Percentiles rank a stretch among this genome's conserved stretches.
Evolutionary conservation across 1,284 basidiomycete genomes (phyloP).

Genomic region (Ganoderma multipileum): DNA sequence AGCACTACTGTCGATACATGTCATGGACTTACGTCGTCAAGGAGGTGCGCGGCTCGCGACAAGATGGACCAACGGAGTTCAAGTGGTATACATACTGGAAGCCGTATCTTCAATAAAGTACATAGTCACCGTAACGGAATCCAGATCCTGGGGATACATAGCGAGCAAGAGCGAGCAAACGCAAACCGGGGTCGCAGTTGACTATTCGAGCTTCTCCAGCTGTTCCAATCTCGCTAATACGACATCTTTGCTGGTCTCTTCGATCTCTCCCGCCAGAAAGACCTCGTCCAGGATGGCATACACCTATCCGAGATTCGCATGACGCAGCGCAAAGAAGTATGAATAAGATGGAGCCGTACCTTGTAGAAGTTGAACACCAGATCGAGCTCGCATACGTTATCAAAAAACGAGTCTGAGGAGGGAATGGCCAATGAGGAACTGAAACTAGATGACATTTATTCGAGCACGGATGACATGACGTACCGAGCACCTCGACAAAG

Average conservation of each 20-base stretch:
- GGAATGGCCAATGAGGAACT: background rate
- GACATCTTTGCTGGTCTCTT: conserved; percentile 97
- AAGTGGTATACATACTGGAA: background rate
- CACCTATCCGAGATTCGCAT: conserved; percentile 57
- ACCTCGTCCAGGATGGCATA: conserved; percentile 98
- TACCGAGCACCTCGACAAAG: conserved; percentile 97
- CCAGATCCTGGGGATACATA: background rate
- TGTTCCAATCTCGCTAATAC: conserved; percentile 90
- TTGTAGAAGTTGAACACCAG: conserved; percentile 99
- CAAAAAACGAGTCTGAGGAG: conserved; percentile 91
- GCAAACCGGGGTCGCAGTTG: conserved; percentile 33
- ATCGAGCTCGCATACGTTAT: conserved; percentile 97
- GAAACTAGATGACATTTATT: background rate
- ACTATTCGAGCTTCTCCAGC: conserved; percentile 86
- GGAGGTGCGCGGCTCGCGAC: background rate
- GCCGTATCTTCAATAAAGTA: background rate
- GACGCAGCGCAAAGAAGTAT: background rate
- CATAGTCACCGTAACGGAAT: background rate
- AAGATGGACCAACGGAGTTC: background rate
- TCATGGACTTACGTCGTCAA: background rate
- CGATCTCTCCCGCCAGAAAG: conserved; percentile 98
- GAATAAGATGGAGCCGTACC: conserved; percentile 48
- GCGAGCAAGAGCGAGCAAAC: background rate
- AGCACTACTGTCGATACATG: background rate
- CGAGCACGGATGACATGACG: conserved; percentile 35